Evolutionary conservation across 2,329 filamentous ascomycete species (phyloP), one percentile per base, ranked within the genome.

Genomic region (Parasarocladium wereldwijsianum): DNA sequence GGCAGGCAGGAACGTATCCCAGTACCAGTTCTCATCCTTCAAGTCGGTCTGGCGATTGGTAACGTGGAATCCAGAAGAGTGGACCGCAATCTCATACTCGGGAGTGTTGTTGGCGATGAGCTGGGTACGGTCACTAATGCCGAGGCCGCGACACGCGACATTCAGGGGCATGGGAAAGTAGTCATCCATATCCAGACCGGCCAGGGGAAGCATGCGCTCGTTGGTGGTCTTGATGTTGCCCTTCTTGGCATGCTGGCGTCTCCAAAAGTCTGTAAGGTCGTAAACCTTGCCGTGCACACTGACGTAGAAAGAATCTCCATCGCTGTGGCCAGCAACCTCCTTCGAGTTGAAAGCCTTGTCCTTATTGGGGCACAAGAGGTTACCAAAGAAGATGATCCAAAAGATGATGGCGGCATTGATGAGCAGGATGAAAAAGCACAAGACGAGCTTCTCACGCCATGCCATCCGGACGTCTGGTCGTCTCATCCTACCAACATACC

Each of bases 381-480:
- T 72, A 19, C 87, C 86, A 43, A 98, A 90, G 22, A 58, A 71
- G 38, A 94, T 69, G 43, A 98, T 94, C 69, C 84, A 93, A 58
- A 98, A 98, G 34, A 94, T 64, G 36, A 98, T 70, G 17, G 70
- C 47, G 22, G 50, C 84, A 54, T 98, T 98, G 40, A 93, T 55
- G 9, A 98, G 43, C 17, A 81, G 49, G 41, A 98, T 96, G 31
- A 93, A 44, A 34, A 81, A 61, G 26, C 86, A 74, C 8, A 98
- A 61, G 0, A 90, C 78, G 8, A 98, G 30, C 55, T 98, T 98
- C 47, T 98, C 90, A 53, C 90, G 72, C 90, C 90, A 98, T 0
- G 90, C 90, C 72, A 94, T 81, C 16, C 90, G 81, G 7, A 98
- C 84, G 55, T 98, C 90, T 2, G 86, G 90, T 32, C 90, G 76